These are phyloP conservation scores for Collybiopsis confluens DNA, from an alignment of 768 basidiomycete genomes.

Conservation along the genomic window DNA sequence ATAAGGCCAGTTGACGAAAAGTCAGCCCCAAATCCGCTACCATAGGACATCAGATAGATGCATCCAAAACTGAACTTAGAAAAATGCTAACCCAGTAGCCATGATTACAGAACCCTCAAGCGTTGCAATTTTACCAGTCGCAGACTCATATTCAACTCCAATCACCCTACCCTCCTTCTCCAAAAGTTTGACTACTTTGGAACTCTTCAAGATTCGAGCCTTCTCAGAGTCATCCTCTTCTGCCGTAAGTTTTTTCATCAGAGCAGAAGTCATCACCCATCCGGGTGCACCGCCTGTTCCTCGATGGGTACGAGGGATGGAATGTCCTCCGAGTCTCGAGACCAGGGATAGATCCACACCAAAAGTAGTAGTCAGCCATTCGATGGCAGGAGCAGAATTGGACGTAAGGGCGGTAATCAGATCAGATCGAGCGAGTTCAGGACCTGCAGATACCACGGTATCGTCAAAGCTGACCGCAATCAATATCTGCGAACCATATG, in stretches of 20 bases:
- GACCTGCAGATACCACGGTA: slow-evolving; percentile 17
- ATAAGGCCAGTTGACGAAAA: slow-evolving; percentile 17
- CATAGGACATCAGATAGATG: neutral
- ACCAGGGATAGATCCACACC: slow-evolving; percentile 23
- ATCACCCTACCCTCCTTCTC: slow-evolving; percentile 13
- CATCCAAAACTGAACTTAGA: too few species aligned
- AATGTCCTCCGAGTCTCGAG: slow-evolving; percentile 9
- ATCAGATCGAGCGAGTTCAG: slow-evolving; percentile 15
- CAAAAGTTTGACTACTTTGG: slow-evolving; percentile 18
- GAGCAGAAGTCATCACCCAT: slow-evolving; percentile 21
- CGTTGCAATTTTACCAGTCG: slow-evolving; percentile 3
- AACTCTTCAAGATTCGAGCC: slow-evolving; percentile 17
- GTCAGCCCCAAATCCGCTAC: slow-evolving; percentile 23
- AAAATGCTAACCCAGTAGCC: slow-evolving; percentile 23
- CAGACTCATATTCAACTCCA: slow-evolving; percentile 21
- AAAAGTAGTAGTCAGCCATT: slow-evolving; percentile 19
- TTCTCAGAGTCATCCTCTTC: neutral
- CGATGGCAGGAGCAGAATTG: slow-evolving; percentile 20
- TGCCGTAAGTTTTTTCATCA: slow-evolving; percentile 19
- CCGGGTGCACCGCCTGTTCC: slow-evolving; percentile 19
- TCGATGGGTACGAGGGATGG: slow-evolving; percentile 2
- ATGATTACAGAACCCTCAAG: slow-evolving; percentile 15
- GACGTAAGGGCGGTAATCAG: slow-evolving; percentile 21
- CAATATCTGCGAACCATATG: neutral
- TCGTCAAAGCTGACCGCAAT: slow-evolving; percentile 12